Base-by-base conservation (phyloP, 129 eudicot genomes). In the Centaurea solstitialis region DNA sequence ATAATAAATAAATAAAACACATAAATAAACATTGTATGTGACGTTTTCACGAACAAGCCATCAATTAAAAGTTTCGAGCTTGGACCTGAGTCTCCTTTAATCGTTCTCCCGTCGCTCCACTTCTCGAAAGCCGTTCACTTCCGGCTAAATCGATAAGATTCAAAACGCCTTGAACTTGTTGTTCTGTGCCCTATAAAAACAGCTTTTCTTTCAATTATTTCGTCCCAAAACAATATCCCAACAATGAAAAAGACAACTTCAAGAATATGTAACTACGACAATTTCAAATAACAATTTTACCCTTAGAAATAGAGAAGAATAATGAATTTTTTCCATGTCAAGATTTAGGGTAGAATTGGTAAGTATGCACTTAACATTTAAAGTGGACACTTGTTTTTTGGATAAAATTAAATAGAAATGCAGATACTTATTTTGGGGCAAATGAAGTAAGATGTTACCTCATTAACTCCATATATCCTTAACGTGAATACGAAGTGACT, bases 81-180 rank as follows among this genome's bases (percentile, higher is more conserved):
- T 71, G 41, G 8, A 90, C 93, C 94, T 90, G 92, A 30, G 94
- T 88, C 50, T 90, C 94, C 91, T 88, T 90, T 24, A 90, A 69
- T 35, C 88, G 76, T 18, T 90, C 94, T 21, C 94, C 92, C 1
- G 90, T 90, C 28, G 92, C 89, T 20, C 92, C 92, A 67, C 94
- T 90, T 80, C 83, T 80, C 18, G 92, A 87, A 7, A 88, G 90
- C 11, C 94, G 39, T 83, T 90, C 94, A 82, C 90, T 88, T 41
- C 94, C 94, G 68, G 92, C 94, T 69, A 90, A 87, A 84, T 90
- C 94, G 4, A 90, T 88, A 7, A 90, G 92, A 73, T 90, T 90
- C 59, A 90, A 59, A 13, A 90, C 89, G 5, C 94, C 94, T 69
- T 84, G 88, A 26, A 81, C 88, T 81, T 88, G 91, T 78, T 90